Base-by-base conservation (phyloP, 108 stramenopile genomes). In the Pseudonitzschia delicatissima region DNA sequence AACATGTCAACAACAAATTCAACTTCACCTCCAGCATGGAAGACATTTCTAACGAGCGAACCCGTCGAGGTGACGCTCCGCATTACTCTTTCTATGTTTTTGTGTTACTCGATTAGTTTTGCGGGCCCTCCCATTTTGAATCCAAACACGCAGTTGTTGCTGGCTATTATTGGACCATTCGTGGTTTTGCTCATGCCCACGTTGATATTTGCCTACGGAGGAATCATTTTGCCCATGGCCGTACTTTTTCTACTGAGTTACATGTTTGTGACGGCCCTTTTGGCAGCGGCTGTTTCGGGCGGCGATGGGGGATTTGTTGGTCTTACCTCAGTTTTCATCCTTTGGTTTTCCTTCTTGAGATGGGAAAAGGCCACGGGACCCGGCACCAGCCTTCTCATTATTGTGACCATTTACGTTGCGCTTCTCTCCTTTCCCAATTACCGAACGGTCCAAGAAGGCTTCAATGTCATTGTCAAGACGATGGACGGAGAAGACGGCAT, bases 221-320 rank as follows among this genome's bases (percentile, higher is more conserved):
- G 25, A 15, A 4, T 67, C 1, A n/a, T 67, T 1, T n/a, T 67
- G 53, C 66, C 66, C 0, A 15, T 39, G 5, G 17, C 15, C 3
- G 21, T 26, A 29, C 13, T 67, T 2, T 67, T 67, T 67, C 29
- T 55, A 1, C 18, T 57, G 11, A 36, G 26, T 1, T 31, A 67
- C 9, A 13, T 40, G 17, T 5, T 39, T 21, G 34, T 26, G 5
- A 67, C 66, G 1, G 6, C 31, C n/a, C 27, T 67, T 13, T 8
- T 31, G 50, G 53, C 53, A 11, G 25, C 31, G 11, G 52, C 53
- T 3, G 39, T 47, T 1, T 20, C 8, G 17, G 26, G 50, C 29
- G 66, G 66, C 3, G 31, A 67, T n/a, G 50, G 27, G 1, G 66
- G 52, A 0, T 67, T 67, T 45, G 27, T 67, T 9, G 66, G 31